phyloP scores from a whole-genome alignment of 306 rosid species.

The Castanopsis chinensis region DNA sequence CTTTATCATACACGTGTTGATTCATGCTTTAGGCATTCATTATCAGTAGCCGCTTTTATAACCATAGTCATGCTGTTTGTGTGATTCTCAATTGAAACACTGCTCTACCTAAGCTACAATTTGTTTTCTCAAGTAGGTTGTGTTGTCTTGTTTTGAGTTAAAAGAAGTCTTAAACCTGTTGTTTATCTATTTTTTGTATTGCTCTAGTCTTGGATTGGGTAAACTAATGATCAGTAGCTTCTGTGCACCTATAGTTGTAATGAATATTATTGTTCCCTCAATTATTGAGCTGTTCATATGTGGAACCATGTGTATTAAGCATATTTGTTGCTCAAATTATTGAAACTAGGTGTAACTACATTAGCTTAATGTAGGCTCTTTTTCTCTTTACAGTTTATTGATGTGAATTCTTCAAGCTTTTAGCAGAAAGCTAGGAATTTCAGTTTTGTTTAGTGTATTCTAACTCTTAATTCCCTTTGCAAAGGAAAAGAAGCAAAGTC shows the following conservation, averaged over 20 bases:
- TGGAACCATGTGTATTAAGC: constrained; percentile 11
- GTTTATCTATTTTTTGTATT: constrained; percentile 32
- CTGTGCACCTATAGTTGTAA: constrained; percentile 11
- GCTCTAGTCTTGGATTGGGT: constrained; percentile 17
- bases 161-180: constrained; percentile 8
- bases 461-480: constrained; percentile 33
- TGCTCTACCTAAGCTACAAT: constrained; percentile 9
- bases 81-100: constrained; percentile 35
- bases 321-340: constrained; percentile 17
- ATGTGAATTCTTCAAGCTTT: constrained; percentile 20
- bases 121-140: constrained; percentile 9
- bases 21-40: constrained; percentile 37
- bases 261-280: constrained; percentile 20
- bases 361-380: constrained; percentile 13
- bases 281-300: constrained; percentile 16
- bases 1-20: constrained; percentile 42
- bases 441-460: constrained; percentile 14
- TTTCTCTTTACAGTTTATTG: constrained; percentile 11
- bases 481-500: constrained; percentile 31
- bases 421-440: constrained; percentile 16
- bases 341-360: constrained; percentile 23
- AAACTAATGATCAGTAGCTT: constrained; percentile 12
- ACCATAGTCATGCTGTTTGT: constrained; percentile 36
- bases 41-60: constrained; percentile 11
- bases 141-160: constrained; percentile 15